Evolutionary conservation across 2,329 filamentous ascomycete species (phyloP).

Genomic region (Ceratocystis papillata): DNA sequence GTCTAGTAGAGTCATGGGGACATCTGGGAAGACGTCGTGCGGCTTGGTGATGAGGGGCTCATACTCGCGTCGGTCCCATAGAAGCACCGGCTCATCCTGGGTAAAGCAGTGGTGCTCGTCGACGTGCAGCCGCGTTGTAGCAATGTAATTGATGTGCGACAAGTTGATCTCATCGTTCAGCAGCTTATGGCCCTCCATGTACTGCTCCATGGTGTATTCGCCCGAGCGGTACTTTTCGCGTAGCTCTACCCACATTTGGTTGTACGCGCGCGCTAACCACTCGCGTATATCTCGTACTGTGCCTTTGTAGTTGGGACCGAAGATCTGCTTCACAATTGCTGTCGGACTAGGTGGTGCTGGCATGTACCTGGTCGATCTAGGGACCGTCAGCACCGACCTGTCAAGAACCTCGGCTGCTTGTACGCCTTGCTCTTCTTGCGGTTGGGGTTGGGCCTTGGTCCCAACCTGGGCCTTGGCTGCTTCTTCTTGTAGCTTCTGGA

Average conservation of each 20-base stretch:
- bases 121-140: conserved; percentile 34
- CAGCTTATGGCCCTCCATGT: conserved; percentile 29
- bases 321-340: conserved; percentile 5
- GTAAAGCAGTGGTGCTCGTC: conserved; percentile 47
- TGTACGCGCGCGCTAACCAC: conserved; percentile 16
- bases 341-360: conserved; percentile 3
- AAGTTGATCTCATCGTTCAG: conserved; percentile 31
- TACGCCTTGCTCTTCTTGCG: neutral
- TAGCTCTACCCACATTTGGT: conserved; percentile 6
- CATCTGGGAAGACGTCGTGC: conserved; percentile 57
- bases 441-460: neutral
- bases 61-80: conserved; percentile 59
- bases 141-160: conserved; percentile 31
- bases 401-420: neutral
- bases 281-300: conserved; percentile 14
- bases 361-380: neutral
- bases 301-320: neutral
- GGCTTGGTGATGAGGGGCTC: conserved; percentile 53
- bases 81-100: conserved; percentile 42
- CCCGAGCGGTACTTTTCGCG: conserved; percentile 20
- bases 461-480: neutral
- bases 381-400: neutral
- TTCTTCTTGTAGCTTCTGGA: neutral
- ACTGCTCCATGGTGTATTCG: conserved; percentile 26
- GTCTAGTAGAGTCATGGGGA: conserved; percentile 51